These are phyloP conservation scores for Penicillium sp. DNA, from an alignment of 2,329 filamentous ascomycete species.

Conservation along the genomic window DNA sequence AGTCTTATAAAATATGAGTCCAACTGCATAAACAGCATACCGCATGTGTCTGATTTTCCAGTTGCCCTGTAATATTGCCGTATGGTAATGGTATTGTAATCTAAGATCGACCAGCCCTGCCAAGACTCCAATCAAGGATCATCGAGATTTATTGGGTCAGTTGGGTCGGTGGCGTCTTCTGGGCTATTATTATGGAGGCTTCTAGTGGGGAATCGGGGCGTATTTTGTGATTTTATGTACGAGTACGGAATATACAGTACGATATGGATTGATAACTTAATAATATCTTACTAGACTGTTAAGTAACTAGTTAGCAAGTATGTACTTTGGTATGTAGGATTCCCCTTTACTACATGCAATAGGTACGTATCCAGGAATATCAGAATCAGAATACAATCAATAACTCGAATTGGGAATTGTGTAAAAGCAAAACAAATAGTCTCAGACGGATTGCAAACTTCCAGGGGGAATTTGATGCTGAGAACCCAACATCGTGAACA, in stretches of 20 bases:
- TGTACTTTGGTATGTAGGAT: background rate
- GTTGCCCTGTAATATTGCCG: too few relatives aligned
- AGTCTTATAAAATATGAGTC: background rate
- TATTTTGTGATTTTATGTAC: background rate
- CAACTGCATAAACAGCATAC: background rate
- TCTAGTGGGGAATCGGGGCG: background rate
- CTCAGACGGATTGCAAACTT: conserved; percentile 3
- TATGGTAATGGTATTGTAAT: background rate
- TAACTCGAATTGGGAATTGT: conserved; percentile 1
- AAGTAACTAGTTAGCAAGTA: too few relatives aligned
- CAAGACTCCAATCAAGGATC: conserved; percentile 6
- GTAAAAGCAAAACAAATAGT: conserved; percentile 1
- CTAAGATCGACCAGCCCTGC: conserved; percentile 14
- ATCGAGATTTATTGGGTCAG: conserved; percentile 1
- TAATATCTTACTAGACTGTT: too few relatives aligned
- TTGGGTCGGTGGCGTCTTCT: background rate
- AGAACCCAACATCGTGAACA: conserved; percentile 6
- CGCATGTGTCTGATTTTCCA: background rate
- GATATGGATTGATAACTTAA: too few relatives aligned
- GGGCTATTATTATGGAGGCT: background rate
- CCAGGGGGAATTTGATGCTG: conserved; percentile 7
- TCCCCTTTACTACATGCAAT: background rate
- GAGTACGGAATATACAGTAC: background rate
- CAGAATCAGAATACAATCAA: background rate
- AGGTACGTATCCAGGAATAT: background rate